A percentile compares a stretch with the other conserved stretches of the same genome.
These are phyloP conservation scores for Bidens hawaiensis DNA, from an alignment of 140 eudicot genomes.

Conservation along the genomic window DNA sequence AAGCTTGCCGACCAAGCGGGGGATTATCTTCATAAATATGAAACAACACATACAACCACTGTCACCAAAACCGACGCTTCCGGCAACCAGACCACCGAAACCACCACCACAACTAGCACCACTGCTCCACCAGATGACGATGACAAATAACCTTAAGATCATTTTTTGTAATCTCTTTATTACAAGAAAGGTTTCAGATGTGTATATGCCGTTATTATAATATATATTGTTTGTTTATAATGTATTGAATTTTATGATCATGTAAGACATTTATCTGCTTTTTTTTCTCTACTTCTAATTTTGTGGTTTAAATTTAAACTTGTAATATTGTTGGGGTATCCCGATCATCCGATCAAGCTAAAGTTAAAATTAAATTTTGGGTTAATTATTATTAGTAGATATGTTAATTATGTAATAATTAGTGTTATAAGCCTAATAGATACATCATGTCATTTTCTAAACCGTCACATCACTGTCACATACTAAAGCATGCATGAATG, in stretches of 20 bases:
- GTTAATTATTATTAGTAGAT: no score
- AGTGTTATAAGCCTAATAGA: no score
- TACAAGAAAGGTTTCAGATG: not conserved
- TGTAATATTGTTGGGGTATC: no score
- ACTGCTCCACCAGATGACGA: constrained; percentile 16
- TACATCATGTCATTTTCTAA: no score
- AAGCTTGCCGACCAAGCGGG: constrained; percentile 53
- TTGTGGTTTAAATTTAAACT: not conserved
- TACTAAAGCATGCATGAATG: no score
- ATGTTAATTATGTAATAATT: no score
- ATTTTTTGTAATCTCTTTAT: not conserved
- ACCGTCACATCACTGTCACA: no score
- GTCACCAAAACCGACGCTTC: constrained; percentile 24
- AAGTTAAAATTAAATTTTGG: no score
- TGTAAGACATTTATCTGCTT: not conserved
- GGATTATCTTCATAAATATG: constrained; percentile 48
- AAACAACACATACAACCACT: constrained; percentile 25
- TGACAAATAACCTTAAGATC: constrained; percentile 6
- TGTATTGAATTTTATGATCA: not conserved
- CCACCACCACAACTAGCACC: constrained; percentile 30
- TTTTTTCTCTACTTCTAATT: not conserved
- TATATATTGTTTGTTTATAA: constrained; percentile 5
- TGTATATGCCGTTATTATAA: constrained; percentile 15
- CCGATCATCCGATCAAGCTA: no score
- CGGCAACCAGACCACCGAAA: constrained; percentile 26